These are phyloP conservation scores for Kwoniella shivajii DNA, from an alignment of 1,284 basidiomycete genomes.

Conservation along the genomic window DNA sequence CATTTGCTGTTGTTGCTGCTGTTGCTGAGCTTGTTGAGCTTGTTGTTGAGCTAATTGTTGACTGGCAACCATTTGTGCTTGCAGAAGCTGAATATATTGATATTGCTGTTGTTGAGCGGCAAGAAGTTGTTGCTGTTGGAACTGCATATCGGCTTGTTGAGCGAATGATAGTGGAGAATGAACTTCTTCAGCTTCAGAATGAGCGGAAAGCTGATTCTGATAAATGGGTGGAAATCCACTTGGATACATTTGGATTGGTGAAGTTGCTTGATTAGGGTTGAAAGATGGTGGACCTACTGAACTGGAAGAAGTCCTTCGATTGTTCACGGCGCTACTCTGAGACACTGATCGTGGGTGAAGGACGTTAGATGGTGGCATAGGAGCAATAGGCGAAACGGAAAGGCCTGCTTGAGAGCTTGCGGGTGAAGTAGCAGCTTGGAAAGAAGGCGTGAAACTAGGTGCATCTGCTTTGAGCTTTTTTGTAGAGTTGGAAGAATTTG, in stretches of 20 bases:
- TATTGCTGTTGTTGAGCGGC: slow-evolving; percentile 45
- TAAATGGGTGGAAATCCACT: slow-evolving; percentile 27
- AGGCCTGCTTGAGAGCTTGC: slow-evolving; percentile 20
- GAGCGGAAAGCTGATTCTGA: slow-evolving; percentile 23
- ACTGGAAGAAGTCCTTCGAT: slow-evolving; percentile 24
- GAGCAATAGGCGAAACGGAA: slow-evolving; percentile 25
- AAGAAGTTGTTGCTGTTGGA: slow-evolving; percentile 48
- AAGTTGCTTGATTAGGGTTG: slow-evolving; percentile 6
- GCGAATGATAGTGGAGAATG: slow-evolving; percentile 29
- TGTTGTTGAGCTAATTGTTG: slow-evolving; percentile 25
- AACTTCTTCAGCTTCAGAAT: slow-evolving; percentile 31
- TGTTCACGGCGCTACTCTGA: slow-evolving; percentile 15
- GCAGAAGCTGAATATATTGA: slow-evolving; percentile 48
- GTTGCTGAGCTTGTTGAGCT: slow-evolving; percentile 17
- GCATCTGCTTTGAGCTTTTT: slow-evolving; percentile 53
- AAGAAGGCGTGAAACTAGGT: slow-evolving; percentile 50
- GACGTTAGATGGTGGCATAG: slow-evolving; percentile 9
- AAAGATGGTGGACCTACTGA: slow-evolving; percentile 11
- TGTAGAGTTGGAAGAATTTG: slow-evolving; percentile 4
- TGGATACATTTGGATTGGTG: slow-evolving; percentile 17
- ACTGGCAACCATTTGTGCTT: slow-evolving; percentile 43
- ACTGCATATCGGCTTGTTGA: slow-evolving; percentile 31
- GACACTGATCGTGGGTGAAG: slow-evolving; percentile 26
- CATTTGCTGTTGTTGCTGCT: slow-evolving; percentile 44
- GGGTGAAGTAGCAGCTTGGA: slow-evolving; percentile 37